Conservation (phyloP, 2,329 filamentous ascomycete genomes). For the Colletotrichum gloeosporioides region DNA sequence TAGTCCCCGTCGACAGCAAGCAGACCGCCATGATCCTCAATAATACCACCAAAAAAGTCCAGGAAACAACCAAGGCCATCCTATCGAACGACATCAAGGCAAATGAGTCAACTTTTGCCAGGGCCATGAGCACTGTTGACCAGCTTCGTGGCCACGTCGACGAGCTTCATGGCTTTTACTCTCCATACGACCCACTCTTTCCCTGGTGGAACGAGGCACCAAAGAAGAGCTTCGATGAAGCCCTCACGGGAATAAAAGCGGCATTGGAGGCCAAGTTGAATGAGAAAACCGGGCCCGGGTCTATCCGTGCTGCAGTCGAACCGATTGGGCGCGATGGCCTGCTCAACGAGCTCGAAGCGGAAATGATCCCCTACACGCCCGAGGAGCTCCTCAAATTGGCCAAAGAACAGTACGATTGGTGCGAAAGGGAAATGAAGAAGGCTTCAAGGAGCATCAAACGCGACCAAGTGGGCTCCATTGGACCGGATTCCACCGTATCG, state of each 20-base stretch:
- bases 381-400: conserved; percentile 60
- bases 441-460: conserved; percentile 51
- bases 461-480: neutral
- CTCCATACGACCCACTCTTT: conserved; percentile 60
- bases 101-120: conserved; percentile 17
- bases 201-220: conserved; percentile 61
- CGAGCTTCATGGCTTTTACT: conserved; percentile 57
- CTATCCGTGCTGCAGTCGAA: conserved; percentile 44
- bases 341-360: conserved; percentile 55
- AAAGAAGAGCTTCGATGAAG: conserved; percentile 41
- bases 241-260: conserved; percentile 38
- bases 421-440: conserved; percentile 57
- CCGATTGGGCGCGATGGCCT: conserved; percentile 59
- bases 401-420: conserved; percentile 59
- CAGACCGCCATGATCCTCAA: conserved; percentile 47
- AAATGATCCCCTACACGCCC: conserved; percentile 64
- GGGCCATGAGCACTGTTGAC: conserved; percentile 40
- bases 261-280: conserved; percentile 44
- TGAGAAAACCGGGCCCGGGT: conserved; percentile 1
- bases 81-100: conserved; percentile 32
- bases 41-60: conserved; percentile 36
- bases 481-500: neutral
- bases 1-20: conserved; percentile 47
- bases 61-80: conserved; percentile 37
- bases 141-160: conserved; percentile 45